Percentiles rank a stretch among this genome's conserved stretches.
phyloP scores from a whole-genome alignment of 2,329 filamentous ascomycete species.

The Hypomyces perniciosus region DNA sequence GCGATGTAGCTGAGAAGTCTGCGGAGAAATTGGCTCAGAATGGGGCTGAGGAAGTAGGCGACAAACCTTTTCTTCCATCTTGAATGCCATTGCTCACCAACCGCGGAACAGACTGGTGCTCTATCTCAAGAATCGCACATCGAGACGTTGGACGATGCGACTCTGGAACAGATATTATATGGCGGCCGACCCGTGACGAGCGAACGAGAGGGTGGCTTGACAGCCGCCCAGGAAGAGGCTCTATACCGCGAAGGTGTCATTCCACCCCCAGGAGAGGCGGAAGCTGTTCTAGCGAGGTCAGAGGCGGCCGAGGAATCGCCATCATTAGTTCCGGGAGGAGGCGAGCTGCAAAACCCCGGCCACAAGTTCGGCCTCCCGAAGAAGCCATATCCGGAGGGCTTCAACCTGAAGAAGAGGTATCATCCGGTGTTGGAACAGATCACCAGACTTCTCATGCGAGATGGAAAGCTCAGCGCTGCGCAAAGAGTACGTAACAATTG shows the following conservation, averaged over 20 bases:
- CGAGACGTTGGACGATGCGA: conserved; percentile 29
- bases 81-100: neutral
- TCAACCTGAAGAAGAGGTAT: conserved; percentile 73
- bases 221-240: conserved; percentile 37
- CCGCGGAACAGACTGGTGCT: conserved; percentile 3
- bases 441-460: conserved; percentile 82
- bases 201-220: conserved; percentile 29
- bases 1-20: neutral
- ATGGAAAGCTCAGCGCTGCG: conserved; percentile 87
- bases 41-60: neutral
- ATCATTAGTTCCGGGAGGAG: conserved; percentile 13
- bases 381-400: conserved; percentile 55
- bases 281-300: conserved; percentile 22
- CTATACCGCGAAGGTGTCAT: conserved; percentile 39
- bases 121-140: conserved; percentile 13
- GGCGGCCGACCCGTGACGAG: conserved; percentile 28
- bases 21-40: conserved; percentile 6
- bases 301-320: conserved; percentile 16
- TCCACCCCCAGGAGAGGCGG: conserved; percentile 28
- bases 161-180: conserved; percentile 31
- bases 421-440: conserved; percentile 80
- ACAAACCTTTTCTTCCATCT: neutral
- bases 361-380: conserved; percentile 72
- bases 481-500: conserved; percentile 60
- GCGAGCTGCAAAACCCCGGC: conserved; percentile 40